Evolutionary conservation across 2,329 filamentous ascomycete species (phyloP), one percentile per base, ranked within the genome.

Genomic region (Penicillium sp.): DNA sequence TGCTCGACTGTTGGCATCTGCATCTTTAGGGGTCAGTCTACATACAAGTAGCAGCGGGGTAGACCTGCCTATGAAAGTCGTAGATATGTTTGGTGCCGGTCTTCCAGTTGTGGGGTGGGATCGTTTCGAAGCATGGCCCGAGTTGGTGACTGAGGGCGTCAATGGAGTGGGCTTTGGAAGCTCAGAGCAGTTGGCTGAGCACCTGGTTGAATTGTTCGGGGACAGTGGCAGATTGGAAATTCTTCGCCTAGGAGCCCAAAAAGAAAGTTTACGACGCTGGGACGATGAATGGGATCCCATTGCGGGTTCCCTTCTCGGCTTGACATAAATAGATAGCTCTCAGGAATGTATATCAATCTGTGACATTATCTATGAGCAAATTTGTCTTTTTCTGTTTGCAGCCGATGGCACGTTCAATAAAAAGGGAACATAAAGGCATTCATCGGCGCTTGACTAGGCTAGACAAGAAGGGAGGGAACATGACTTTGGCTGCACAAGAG

Each of bases 31-130:
- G 9, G 84, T 99, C 23, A 96, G 90, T 53, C 78, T 99, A 26
- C 94, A 99, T 76, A 96, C 85, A 61, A 97, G 91, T 13, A 95
- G 89, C 61, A 96, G 91, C 2, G 94, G 94, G 1, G 91, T 99
- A 0, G 94, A 99, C 73, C 78, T 99, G 18, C 94, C 94, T 0
- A 99, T 99, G 94, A 99, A 99, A 75, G 91, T 99, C 1, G 92
- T 99, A 13, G 94, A 99, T 70, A 97, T 99, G 92, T 97, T 99
- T 70, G 94, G 94, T 2, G 89, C 92, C 0, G 94, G 93, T 0
- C 77, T 99, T 27, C 94, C 94, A 0, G 94, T 99, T 0, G 86
- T 88, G 0, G 93, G 91, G 4, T 97, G 94, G 81, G 84, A 84
- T 26, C 82, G 83, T 2, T 99, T 96, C 67, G 86, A 92, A 68